Base-by-base conservation (phyloP, 106 monocot species). In the Acorus calamus region DNA sequence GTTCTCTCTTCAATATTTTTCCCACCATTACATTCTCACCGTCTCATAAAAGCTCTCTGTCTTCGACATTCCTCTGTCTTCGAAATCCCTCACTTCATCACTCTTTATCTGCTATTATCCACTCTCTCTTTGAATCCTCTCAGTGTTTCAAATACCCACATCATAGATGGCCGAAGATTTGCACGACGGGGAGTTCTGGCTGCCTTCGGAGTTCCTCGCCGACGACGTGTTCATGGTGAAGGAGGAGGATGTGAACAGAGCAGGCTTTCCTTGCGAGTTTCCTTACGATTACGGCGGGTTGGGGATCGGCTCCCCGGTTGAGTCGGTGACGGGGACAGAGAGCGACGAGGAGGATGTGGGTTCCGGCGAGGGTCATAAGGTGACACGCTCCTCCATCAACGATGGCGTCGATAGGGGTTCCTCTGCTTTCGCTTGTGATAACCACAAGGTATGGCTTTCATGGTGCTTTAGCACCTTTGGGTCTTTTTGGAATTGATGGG, bases 131-230 rank as follows among this genome's bases (percentile, higher is more conserved):
- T 11, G 7, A 7, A 14, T 47, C 11, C 3, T 46, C n/a, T 50
- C 3, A 11, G 10, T 5, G 11, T 5, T 49, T 50, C n/a, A 7
- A 28, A 57, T 57, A 28, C 28, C 28, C 28, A 28, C 28, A 28
- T 28, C 28, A 28, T 0, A 28, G 68, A 46, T 14, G 42, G 43
- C 8, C 1, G 60, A 52, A 5, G 4, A 8, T 44, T 3, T 43
- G 8, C 8, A 51, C 6, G 41, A 54, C 8, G 65, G 12, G 2
- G 57, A 57, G 65, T 72, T 72, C 57, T 57, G 64, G 50, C 64
- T 72, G 9, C 72, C 72, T 2, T 55, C 72, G 4, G 72, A 72
- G 64, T 57, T 72, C 57, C 42, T 72, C 14, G 10, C 72, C 2
- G 65, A 65, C 28, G 72, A 72, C 46, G 49, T 57, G 57, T 72